Evolutionary conservation across 2,329 filamentous ascomycete species (phyloP), one percentile per base, ranked within the genome.

Genomic region (Coniochaeta prunicola): DNA sequence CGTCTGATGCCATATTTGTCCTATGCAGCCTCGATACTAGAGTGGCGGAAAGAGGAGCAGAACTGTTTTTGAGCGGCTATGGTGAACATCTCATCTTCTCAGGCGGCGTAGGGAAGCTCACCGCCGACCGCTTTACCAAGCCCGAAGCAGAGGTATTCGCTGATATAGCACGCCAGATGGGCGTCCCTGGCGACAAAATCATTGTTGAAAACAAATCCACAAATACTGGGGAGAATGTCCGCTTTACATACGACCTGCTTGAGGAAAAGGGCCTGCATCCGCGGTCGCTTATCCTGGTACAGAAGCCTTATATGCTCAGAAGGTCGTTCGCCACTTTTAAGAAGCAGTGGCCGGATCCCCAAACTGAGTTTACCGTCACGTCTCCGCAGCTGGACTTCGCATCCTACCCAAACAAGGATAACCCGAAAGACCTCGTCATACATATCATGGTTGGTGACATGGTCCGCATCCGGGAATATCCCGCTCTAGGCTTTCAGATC

Each of bases 271-370:
- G 67, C 0, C 48, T 75, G 8, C 53, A 38, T 1, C 57, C 70
- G 0, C 59, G 64, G 31, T 72, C 68, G 2, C 71, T 79, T 31
- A 66, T 79, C 17, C 67, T 79, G 1, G 76, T 79, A 9, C 77
- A 79, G 64, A 79, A 79, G 65, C 76, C 76, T 26, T 79, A 79
- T 59, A 79, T 79, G 77, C 76, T 78, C 65, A 66, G 76, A 34
- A 65, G 77, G 6, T 77, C 76, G 4, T 78, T 73, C 45, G 76
- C 76, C 1, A 79, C 76, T 0, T 79, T 79, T 60, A 69, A 68
- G 60, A 76, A 73, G 67, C 77, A 79, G 67, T 79, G 77, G 77
- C 76, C 75, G 0, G 38, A 30, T 13, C 30, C 33, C 4, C 31
- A 34, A 30, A 67, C 70, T 1, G 60, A 62, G 4, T 75, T 78